Conservation (phyloP, 1,284 basidiomycete genomes). For the Rugosomyces carneus region DNA sequence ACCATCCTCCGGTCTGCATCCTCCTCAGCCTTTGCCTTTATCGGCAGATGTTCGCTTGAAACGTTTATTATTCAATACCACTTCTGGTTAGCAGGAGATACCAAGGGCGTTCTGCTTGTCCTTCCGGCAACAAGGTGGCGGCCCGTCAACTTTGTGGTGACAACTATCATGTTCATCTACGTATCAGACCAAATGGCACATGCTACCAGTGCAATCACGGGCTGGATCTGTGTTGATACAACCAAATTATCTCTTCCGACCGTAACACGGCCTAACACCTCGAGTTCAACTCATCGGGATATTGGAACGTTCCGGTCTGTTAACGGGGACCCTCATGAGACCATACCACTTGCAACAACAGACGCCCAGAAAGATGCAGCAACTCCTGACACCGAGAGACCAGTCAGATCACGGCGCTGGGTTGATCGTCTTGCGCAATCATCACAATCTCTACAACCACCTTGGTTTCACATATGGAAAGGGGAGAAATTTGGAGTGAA, state of each 20-base stretch:
- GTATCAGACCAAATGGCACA: constrained; percentile 70
- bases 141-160: constrained; percentile 69
- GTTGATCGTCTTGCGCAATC: constrained; percentile 42
- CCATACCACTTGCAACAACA: constrained; percentile 18
- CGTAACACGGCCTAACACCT: constrained; percentile 15
- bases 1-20: constrained; percentile 62
- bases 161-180: constrained; percentile 74
- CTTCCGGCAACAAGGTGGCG: constrained; percentile 72
- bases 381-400: constrained; percentile 28
- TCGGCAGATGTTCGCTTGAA: constrained; percentile 80
- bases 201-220: constrained; percentile 70
- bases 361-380: constrained; percentile 17
- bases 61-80: constrained; percentile 89
- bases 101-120: constrained; percentile 77
- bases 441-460: constrained; percentile 23
- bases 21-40: constrained; percentile 68
- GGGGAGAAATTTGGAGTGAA: constrained; percentile 19
- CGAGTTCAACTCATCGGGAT: constrained; percentile 2
- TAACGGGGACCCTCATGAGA: constrained; percentile 2
- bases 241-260: constrained; percentile 24
- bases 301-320: neutral
- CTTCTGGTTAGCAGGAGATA: constrained; percentile 84
- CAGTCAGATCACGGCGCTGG: constrained; percentile 41
- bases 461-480: constrained; percentile 15
- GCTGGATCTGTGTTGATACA: constrained; percentile 51